Conservation (phyloP, 1,284 basidiomycete species). For the Pyrrhoderma lamaoense region DNA sequence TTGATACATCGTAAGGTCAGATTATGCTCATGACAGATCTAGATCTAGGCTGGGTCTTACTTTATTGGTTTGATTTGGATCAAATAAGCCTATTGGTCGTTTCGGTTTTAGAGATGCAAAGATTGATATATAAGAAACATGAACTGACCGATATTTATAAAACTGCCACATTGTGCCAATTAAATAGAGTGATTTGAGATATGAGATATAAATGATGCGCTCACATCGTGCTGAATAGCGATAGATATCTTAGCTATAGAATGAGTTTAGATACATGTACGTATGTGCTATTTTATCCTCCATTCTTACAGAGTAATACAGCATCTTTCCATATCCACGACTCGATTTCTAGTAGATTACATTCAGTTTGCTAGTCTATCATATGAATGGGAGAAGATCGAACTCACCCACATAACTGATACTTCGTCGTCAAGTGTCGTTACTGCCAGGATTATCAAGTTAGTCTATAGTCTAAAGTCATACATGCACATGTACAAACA, state of each 20-base stretch:
- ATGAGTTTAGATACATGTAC: too few species aligned
- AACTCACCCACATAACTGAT: constrained; percentile 6
- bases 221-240: constrained; percentile 5
- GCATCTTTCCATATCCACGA: constrained; percentile 1
- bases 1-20: too few species aligned
- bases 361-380: neutral
- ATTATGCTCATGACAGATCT: neutral
- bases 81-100: neutral
- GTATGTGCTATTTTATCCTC: neutral
- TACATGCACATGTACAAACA: too few species aligned
- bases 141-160: constrained; percentile 1
- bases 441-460: too few species aligned
- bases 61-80: neutral
- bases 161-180: neutral
- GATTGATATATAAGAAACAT: neutral
- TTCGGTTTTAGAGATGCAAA: neutral
- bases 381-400: too few species aligned
- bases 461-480: too few species aligned
- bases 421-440: constrained; percentile 6
- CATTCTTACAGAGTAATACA: constrained; percentile 3
- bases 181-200: neutral
- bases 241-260: constrained; percentile 1
- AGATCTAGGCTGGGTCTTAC: neutral
- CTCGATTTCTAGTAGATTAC: neutral
- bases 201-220: neutral